These are phyloP conservation scores for Austroboletus eburneus DNA, from an alignment of 768 basidiomycete species.

Conservation along the genomic window DNA sequence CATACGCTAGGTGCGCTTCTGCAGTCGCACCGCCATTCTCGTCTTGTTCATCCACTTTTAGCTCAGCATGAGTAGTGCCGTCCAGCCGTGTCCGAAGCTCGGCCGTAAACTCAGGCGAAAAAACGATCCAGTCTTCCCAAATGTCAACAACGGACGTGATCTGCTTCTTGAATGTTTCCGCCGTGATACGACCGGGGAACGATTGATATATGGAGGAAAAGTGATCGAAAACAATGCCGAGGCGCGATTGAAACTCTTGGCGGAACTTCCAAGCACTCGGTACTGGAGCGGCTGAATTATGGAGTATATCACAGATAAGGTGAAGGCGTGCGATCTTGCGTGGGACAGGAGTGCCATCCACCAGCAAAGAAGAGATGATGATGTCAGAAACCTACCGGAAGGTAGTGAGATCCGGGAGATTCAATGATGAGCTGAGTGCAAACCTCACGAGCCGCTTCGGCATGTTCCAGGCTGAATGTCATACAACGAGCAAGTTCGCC, in stretches of 20 bases:
- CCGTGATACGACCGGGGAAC: conserved; percentile 93
- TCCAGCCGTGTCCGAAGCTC: conserved; percentile 74
- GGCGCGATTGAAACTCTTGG: conserved; percentile 84
- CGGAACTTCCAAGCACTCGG: conserved; percentile 98
- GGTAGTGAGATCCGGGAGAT: conserved; percentile 1
- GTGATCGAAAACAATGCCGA: conserved; percentile 96
- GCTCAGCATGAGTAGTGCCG: conserved; percentile 39
- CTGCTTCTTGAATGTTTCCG: conserved; percentile 93
- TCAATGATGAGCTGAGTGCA: conserved; percentile 5
- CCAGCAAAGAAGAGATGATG: conserved; percentile 81
- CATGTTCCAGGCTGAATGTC: conserved; percentile 96
- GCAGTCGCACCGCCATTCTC: conserved; percentile 8
- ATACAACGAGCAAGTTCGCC: conserved; percentile 93
- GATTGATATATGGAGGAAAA: conserved; percentile 91
- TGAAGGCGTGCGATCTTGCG: conserved; percentile 94
- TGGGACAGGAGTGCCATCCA: conserved; percentile 94
- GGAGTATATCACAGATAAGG: conserved; percentile 95
- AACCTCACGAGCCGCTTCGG: conserved; percentile 93
- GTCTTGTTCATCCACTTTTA: conserved; percentile 27
- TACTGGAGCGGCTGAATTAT: conserved; percentile 91
- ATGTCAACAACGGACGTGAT: conserved; percentile 87
- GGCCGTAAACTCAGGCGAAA: conserved; percentile 79
- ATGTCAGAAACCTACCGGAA: conserved; percentile 74
- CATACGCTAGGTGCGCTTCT: conserved; percentile 33
- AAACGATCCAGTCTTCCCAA: conserved; percentile 99